Evolutionary conservation across 805 yeast species (phyloP), one percentile per base, ranked within the genome.

Genomic region (Wickerhamomyces ciferrii): DNA sequence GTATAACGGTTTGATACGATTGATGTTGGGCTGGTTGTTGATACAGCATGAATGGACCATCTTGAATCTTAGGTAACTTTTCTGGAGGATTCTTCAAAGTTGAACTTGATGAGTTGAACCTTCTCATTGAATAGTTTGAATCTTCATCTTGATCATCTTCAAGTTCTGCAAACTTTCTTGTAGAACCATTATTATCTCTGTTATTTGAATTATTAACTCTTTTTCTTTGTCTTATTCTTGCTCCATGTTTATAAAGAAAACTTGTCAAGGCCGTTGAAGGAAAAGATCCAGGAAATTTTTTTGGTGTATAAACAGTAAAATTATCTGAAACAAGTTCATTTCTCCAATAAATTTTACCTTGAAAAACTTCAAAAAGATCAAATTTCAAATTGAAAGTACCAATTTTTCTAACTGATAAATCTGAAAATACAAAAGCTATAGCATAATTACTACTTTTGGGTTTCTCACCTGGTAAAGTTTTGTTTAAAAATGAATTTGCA

Each of bases 221-320:
- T 53, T 55, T 61, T 42, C 66, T 49, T 43, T 61, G 65, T 50
- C 67, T 56, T 24, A 63, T 58, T 41, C 63, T 48, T 2, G 66
- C 66, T 32, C 67, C 67, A 37, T 57, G 55, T 39, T 61, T 62
- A 48, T 52, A 60, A 13, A 63, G 48, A 43, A 60, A 63, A n/a
- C 53, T 48, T 4, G 65, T 59, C 34, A 63, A 43, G 23, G 60
- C 52, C 1, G 66, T 60, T 5, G 64, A 56, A 0, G 60, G 53
- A 6, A 53, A 45, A 2, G 65, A 55, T 3, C 67, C 67, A 2
- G 66, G 66, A 46, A 62, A 63, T 43, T 62, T 63, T 50, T 63
- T 63, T 25, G 63, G 66, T 4, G 64, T 58, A 40, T 46, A 62
- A 8, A 62, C 62, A 21, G 56, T 59, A 32, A 63, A 58, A 9